These are phyloP conservation scores for Aspergillus pseudoglaucus DNA, from an alignment of 2,329 filamentous ascomycete species.

Conservation along the genomic window DNA sequence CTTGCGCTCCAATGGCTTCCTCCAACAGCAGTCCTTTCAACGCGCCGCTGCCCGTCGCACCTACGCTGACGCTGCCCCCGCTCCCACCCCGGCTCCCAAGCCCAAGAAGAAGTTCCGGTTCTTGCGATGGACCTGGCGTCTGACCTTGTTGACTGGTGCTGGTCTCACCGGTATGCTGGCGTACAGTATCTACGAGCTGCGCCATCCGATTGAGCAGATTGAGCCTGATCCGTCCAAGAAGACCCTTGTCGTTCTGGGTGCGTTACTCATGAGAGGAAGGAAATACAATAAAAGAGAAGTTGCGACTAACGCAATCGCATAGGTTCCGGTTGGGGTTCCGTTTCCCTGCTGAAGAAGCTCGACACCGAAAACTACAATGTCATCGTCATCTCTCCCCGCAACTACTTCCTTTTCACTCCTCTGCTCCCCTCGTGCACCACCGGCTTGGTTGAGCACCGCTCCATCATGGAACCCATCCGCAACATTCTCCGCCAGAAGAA, in stretches of 20 bases:
- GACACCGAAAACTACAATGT: constrained; percentile 99
- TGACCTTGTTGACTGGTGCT: constrained; percentile 69
- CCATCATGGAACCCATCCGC: constrained; percentile 98
- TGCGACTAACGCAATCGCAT: constrained; percentile 16
- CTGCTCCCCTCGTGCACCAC: constrained; percentile 96
- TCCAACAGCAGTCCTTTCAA: constrained; percentile 21
- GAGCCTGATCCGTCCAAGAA: constrained; percentile 84
- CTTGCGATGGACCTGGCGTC: constrained; percentile 75
- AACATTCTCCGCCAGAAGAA: constrained; percentile 95
- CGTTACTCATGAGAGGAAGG: constrained; percentile 13
- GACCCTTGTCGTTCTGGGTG: constrained; percentile 92
- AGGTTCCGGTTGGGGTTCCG: constrained; percentile 96
- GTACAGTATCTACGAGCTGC: constrained; percentile 76
- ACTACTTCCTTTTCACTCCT: constrained; percentile 99
- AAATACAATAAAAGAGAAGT: background rate
- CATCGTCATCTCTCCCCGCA: constrained; percentile 92
- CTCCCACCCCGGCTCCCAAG: constrained; percentile 30
- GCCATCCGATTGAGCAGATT: constrained; percentile 73
- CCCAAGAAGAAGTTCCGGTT: constrained; percentile 59
- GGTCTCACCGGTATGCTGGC: constrained; percentile 64
- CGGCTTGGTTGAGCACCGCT: constrained; percentile 95
- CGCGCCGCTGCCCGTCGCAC: constrained; percentile 37
- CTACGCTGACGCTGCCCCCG: constrained; percentile 46
- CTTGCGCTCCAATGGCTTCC: constrained; percentile 16
- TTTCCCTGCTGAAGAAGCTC: constrained; percentile 95